phyloP scores from a whole-genome alignment of 2,329 filamentous ascomycete genomes.

The Sarocladium brachiariae region DNA sequence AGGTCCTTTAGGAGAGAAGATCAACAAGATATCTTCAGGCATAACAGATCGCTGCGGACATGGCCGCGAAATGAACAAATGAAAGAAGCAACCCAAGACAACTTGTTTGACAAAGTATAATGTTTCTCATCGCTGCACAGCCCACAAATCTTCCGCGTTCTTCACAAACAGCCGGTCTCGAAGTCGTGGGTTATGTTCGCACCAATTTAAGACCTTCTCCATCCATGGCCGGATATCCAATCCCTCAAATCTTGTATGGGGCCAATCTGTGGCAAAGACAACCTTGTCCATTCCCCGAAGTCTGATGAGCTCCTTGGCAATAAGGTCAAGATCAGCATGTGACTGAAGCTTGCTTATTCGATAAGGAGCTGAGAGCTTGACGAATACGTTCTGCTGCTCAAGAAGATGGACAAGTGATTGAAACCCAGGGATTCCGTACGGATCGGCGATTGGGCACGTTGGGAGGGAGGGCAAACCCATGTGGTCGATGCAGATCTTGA shows the following conservation, averaged over 20 bases:
- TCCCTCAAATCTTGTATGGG: slow-evolving; percentile 49
- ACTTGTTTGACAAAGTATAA: no score
- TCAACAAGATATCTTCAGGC: no score
- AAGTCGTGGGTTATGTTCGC: slow-evolving; percentile 35
- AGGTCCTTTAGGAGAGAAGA: no score
- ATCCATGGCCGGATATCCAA: slow-evolving; percentile 48
- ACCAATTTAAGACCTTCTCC: slow-evolving; percentile 46
- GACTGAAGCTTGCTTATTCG: slow-evolving; percentile 35
- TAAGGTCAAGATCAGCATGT: slow-evolving; percentile 35
- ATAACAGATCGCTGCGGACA: no score
- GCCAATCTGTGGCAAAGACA: slow-evolving; percentile 57
- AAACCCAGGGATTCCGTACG: slow-evolving; percentile 40
- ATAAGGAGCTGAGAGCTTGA: slow-evolving; percentile 52
- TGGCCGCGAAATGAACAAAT: no score
- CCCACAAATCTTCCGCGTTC: slow-evolving; percentile 48
- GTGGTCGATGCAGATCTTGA: slow-evolving; percentile 53
- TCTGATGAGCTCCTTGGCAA: slow-evolving; percentile 39
- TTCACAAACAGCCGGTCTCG: slow-evolving; percentile 44
- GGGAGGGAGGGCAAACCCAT: slow-evolving; percentile 43
- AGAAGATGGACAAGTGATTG: slow-evolving; percentile 36
- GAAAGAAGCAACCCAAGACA: no score
- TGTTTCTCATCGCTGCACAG: not conserved
- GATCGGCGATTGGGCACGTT: slow-evolving; percentile 21
- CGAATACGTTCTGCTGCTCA: slow-evolving; percentile 37
- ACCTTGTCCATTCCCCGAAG: slow-evolving; percentile 33